Conservation (phyloP, 2,329 filamentous ascomycete genomes). For the Dothistroma pini region DNA sequence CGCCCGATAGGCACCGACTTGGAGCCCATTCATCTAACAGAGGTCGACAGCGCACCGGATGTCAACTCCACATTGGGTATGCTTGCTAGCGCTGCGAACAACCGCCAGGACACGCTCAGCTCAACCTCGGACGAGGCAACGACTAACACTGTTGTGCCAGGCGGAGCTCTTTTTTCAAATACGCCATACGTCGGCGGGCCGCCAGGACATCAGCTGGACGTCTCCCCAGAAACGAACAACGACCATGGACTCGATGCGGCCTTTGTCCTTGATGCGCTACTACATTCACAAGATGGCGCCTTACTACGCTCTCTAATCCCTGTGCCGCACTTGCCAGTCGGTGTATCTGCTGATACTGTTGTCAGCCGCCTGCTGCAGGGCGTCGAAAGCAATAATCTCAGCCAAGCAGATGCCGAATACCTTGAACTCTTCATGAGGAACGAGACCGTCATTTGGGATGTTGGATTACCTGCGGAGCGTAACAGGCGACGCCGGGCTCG, state of each 20-base stretch:
- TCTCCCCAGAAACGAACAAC: constrained; percentile 17
- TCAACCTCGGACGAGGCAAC: background rate
- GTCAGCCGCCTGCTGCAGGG: constrained; percentile 4
- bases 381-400: constrained; percentile 12
- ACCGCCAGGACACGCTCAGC: background rate
- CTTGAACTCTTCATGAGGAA: constrained; percentile 13
- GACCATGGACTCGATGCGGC: constrained; percentile 21
- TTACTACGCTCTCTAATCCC: background rate
- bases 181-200: constrained; percentile 8
- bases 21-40: background rate
- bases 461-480: constrained; percentile 20
- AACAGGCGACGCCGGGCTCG: constrained; percentile 17
- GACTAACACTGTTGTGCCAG: background rate
- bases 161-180: no score
- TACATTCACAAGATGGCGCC: background rate
- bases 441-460: constrained; percentile 15
- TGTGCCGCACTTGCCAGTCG: background rate
- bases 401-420: constrained; percentile 6
- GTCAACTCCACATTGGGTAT: constrained; percentile 4
- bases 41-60: constrained; percentile 10
- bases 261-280: constrained; percentile 16
- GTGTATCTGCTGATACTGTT: background rate
- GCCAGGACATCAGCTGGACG: constrained; percentile 19
- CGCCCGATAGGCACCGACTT: constrained; percentile 4
- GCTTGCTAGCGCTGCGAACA: background rate